Evolutionary conservation across 1,284 basidiomycete genomes (phyloP).

Genomic region (Naganishia liquefaciens): DNA sequence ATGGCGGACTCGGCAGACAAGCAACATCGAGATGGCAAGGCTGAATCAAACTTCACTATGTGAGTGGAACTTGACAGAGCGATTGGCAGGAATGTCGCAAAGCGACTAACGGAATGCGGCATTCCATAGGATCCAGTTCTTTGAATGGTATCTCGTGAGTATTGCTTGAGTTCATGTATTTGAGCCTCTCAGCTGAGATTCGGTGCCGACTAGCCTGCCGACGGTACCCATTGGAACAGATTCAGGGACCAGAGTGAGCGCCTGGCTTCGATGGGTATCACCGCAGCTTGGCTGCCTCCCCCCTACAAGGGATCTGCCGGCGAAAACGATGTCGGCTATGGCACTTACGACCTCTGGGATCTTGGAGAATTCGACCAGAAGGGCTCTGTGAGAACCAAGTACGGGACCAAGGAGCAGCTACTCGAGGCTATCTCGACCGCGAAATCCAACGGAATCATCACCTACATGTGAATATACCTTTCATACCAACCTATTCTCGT

Average conservation of each 20-base stretch:
- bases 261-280: conserved; percentile 76
- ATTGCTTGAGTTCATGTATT: not conserved
- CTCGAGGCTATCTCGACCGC: conserved; percentile 62
- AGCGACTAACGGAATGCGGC: not conserved
- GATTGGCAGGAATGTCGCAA: not conserved
- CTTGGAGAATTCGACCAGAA: conserved; percentile 91
- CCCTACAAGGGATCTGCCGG: conserved; percentile 40
- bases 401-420: conserved; percentile 85
- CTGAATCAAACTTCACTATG: conserved; percentile 35
- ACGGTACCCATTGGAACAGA: conserved; percentile 73
- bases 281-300: conserved; percentile 66
- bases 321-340: conserved; percentile 53
- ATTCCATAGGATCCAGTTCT: conserved; percentile 66
- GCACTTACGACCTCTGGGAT: conserved; percentile 70
- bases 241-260: conserved; percentile 69
- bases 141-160: conserved; percentile 62
- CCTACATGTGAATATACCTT: conserved; percentile 46
- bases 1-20: conserved; percentile 28
- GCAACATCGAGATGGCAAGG: conserved; percentile 27
- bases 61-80: not conserved
- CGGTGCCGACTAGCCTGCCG: conserved; percentile 44
- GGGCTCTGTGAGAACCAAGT: conserved; percentile 76
- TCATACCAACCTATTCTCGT: not conserved
- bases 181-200: not conserved
- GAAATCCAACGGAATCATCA: conserved; percentile 47